Percentiles rank a stretch among this genome's conserved stretches.
Evolutionary conservation across 1,284 basidiomycete genomes (phyloP).

Genomic region (Heterobasidion occidentale): DNA sequence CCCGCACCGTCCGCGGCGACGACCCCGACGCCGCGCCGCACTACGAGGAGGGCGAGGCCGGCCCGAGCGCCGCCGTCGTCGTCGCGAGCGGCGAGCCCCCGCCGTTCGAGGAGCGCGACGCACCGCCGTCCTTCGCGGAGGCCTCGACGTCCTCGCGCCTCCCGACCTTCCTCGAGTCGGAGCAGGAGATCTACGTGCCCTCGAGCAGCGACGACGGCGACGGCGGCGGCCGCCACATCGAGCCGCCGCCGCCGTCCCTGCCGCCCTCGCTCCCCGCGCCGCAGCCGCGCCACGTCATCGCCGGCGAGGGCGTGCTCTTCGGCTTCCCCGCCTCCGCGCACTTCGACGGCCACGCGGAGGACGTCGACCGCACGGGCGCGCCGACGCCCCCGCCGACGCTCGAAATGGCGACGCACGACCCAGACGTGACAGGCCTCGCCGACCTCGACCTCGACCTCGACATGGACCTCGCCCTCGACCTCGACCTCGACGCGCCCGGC

Average conservation of each 20-base stretch:
- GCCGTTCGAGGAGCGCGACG: conserved; percentile 74
- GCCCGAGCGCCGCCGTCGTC: conserved; percentile 54
- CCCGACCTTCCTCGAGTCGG: conserved; percentile 74
- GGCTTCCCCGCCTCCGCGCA: conserved; percentile 63
- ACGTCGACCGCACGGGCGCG: conserved; percentile 39
- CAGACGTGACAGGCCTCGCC: conserved; percentile 57
- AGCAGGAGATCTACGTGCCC: conserved; percentile 59
- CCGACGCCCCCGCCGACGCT: conserved; percentile 62
- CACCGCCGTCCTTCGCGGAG: conserved; percentile 67
- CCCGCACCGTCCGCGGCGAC: conserved; percentile 57
- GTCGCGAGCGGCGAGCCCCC: conserved; percentile 55
- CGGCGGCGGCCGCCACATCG: too few relatives aligned
- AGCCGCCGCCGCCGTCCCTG: too few relatives aligned
- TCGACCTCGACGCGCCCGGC: conserved; percentile 20
- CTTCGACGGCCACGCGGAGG: conserved; percentile 71
- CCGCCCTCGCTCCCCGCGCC: conserved; percentile 15
- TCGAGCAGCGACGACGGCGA: conserved; percentile 27
- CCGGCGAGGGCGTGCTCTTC: conserved; percentile 66
- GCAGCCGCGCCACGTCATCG: conserved; percentile 30
- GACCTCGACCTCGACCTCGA: conserved; percentile 46
- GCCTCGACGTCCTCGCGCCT: conserved; percentile 53
- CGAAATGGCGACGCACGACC: conserved; percentile 61
- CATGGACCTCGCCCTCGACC: conserved; percentile 46
- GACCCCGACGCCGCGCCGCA: conserved; percentile 56
- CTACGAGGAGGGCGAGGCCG: conserved; percentile 61